Base-by-base conservation (phyloP, 2,329 filamentous ascomycete species). In the Curvularia spicifera region DNA sequence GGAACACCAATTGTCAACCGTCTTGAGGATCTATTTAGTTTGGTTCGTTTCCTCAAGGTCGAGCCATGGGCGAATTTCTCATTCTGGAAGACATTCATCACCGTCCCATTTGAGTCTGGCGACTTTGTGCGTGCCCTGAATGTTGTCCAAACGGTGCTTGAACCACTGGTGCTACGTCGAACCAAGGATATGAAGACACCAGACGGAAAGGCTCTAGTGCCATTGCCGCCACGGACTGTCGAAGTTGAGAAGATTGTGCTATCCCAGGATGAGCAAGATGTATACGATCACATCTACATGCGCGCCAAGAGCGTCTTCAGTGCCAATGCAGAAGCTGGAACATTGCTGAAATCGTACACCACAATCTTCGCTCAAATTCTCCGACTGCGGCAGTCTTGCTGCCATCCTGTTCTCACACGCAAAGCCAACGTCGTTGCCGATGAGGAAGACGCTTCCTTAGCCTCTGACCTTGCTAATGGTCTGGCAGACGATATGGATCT, bases 121-220 rank as follows among this genome's bases (percentile, higher is more conserved):
- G 91, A 99, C 63, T 97, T 96, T 72, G 87, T 97, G 66, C 89
- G 93, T 4, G 95, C 95, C 0, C 82, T 99, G 7, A 95, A 98
- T 72, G 95, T 99, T 1, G 95, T 99, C 1, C 95, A 99, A 74
- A 99, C 94, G 0, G 94, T 99, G 0, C 80, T 99, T 5, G 95
- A 99, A 73, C 95, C 95, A 7, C 80, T 99, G n/a, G 95, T 99
- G 8, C 87, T 99, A 76, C 87, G 95, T 44, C 86, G 95, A 60
- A 99, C 95, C 0, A 99, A 99, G 75, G 93, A 97, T 62, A 99
- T 99, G 95, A 96, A 92, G 78, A 98, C 93, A 0, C 94, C 95
- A 0, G 87, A 90, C 52, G 95, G 95, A 9, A 83, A 90, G 71
- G 86, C 88, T 6, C 76, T 99, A 3, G 94, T 99, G 1, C 87